Percentiles rank a stretch among this genome's conserved stretches.
Conservation (phyloP, 305 asterid species). For the Fraxinus angustifolia region DNA sequence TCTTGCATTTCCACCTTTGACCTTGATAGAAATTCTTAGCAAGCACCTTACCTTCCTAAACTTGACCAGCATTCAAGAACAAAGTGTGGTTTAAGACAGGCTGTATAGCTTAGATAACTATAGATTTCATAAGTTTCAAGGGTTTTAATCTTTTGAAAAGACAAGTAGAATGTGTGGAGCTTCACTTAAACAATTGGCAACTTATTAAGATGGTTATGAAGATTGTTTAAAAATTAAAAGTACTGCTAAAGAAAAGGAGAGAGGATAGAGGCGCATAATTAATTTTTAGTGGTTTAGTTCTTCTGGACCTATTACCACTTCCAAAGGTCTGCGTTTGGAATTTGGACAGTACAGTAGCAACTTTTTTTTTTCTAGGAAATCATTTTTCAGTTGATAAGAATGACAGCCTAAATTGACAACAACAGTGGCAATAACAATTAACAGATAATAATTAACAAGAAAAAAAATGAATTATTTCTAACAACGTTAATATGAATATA, state of each 20-base stretch:
- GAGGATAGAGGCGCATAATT: neutral
- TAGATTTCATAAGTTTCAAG: neutral
- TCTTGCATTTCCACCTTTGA: neutral
- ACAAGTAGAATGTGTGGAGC: neutral
- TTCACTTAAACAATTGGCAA: neutral
- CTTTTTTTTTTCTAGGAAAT: neutral
- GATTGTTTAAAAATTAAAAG: neutral
- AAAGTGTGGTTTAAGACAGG: neutral
- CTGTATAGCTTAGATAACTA: neutral
- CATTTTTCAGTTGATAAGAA: neutral
- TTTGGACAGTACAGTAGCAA: neutral
- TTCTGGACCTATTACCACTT: neutral
- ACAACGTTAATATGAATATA: neutral
- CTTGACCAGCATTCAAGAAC: neutral
- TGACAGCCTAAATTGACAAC: neutral
- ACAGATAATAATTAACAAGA: neutral
- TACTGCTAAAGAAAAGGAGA: neutral
- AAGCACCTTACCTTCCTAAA: neutral
- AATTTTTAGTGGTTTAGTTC: neutral
- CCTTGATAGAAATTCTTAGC: neutral
- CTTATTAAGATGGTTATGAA: neutral
- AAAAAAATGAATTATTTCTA: neutral
- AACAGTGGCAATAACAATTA: neutral
- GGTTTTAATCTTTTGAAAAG: neutral
- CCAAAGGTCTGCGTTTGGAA: neutral